These are phyloP conservation scores for Hypomontagnella submonticulosa DNA, from an alignment of 495 filamentous ascomycete genomes.

Conservation along the genomic window DNA sequence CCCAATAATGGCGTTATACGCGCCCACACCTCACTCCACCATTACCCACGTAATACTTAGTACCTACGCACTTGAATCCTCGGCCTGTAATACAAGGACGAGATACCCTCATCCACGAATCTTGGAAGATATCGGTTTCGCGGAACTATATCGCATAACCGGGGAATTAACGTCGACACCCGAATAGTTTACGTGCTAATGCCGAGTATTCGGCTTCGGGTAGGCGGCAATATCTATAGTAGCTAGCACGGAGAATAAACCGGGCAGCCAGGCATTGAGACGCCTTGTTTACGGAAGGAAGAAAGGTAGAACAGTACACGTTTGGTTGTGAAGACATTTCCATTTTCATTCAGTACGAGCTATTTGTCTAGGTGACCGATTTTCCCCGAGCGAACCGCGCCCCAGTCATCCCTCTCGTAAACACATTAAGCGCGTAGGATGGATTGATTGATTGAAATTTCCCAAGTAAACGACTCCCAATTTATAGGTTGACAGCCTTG, in stretches of 20 bases:
- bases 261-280: neutral
- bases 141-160: slow-evolving; percentile 2
- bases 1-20: too few relatives aligned
- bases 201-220: slow-evolving; percentile 31
- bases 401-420: slow-evolving; percentile 47
- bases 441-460: slow-evolving; percentile 14
- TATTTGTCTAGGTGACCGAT: slow-evolving; percentile 45
- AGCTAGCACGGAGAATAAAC: slow-evolving; percentile 1
- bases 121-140: too few relatives aligned
- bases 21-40: too few relatives aligned
- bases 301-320: slow-evolving; percentile 2
- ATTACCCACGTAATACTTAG: too few relatives aligned
- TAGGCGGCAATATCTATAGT: slow-evolving; percentile 6
- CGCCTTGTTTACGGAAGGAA: neutral
- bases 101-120: too few relatives aligned
- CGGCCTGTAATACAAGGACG: too few relatives aligned
- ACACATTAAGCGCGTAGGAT: slow-evolving; percentile 36
- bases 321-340: slow-evolving; percentile 21
- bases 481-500: slow-evolving; percentile 85
- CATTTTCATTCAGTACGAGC: slow-evolving; percentile 39
- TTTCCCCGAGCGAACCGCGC: slow-evolving; percentile 44
- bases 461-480: slow-evolving; percentile 5
- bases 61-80: too few relatives aligned
- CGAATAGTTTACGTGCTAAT: slow-evolving; percentile 35
- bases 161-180: slow-evolving; percentile 31